A percentile compares a stretch with the other conserved stretches of the same genome.
Evolutionary conservation across 768 basidiomycete genomes (phyloP).

Genomic region (Cystofilobasidium capitatum): DNA sequence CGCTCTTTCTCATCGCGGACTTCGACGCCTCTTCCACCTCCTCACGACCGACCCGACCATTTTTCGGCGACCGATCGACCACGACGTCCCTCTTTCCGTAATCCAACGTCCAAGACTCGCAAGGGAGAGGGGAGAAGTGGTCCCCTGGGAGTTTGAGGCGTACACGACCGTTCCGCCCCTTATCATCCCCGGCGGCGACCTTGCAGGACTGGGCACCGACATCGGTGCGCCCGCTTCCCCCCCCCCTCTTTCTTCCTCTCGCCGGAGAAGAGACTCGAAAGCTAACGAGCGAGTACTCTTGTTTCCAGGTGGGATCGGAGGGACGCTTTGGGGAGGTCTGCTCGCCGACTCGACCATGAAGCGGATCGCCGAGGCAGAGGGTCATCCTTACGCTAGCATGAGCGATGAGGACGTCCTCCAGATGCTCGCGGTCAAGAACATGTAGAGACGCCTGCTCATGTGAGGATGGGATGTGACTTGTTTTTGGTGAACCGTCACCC

Average conservation of each 20-base stretch:
- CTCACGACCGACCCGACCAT: neutral
- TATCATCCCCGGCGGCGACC: neutral
- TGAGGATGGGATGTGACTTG: no score
- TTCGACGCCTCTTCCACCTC: neutral
- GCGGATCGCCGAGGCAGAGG: neutral
- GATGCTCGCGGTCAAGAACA: neutral
- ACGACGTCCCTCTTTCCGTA: neutral
- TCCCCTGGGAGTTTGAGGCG: neutral
- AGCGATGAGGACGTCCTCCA: neutral
- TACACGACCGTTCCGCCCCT: conserved; percentile 3
- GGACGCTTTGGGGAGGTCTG: neutral
- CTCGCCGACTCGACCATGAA: conserved; percentile 7
- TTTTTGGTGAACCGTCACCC: no score
- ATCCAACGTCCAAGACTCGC: neutral
- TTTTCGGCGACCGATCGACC: conserved; percentile 14
- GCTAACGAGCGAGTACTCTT: no score
- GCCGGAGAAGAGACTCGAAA: no score
- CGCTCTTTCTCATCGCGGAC: conserved; percentile 8
- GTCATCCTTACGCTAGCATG: neutral
- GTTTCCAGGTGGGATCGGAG: neutral
- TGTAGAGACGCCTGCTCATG: no score
- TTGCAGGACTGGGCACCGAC: conserved; percentile 2
- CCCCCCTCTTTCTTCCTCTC: neutral
- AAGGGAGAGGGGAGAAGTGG: neutral
- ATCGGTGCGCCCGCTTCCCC: neutral